phyloP scores from a whole-genome alignment of 2,329 filamentous ascomycete genomes.

The Botrytis sinoallii region DNA sequence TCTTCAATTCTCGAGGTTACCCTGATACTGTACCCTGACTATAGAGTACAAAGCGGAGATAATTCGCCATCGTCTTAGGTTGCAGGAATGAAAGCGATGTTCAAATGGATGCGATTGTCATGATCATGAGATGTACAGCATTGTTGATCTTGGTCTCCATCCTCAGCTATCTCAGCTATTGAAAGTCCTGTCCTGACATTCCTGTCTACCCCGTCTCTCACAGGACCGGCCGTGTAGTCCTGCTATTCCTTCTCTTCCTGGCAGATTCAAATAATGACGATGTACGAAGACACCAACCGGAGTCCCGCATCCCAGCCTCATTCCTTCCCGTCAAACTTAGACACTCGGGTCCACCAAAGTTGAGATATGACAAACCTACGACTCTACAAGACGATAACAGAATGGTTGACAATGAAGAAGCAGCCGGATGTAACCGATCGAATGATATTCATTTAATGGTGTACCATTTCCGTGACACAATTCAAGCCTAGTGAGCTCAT shows the following conservation, averaged over 20 bases:
- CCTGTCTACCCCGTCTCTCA: background rate
- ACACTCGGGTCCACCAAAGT: slow-evolving; percentile 9
- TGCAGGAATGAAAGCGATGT: background rate
- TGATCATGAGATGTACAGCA: slow-evolving; percentile 7
- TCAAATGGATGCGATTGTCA: background rate
- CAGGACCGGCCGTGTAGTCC: background rate
- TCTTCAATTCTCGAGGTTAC: slow-evolving; percentile 1
- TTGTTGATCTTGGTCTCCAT: slow-evolving; percentile 2
- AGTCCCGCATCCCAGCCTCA: slow-evolving; percentile 9
- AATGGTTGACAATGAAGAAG: background rate
- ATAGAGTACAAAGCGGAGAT: slow-evolving; percentile 5
- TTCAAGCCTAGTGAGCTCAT: background rate
- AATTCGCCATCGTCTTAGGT: background rate
- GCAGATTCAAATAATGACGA: background rate
- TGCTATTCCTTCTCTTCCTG: slow-evolving; percentile 1
- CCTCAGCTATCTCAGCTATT: background rate
- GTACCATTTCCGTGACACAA: slow-evolving; percentile 7
- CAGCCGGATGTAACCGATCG: slow-evolving; percentile 6
- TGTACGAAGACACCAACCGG: background rate
- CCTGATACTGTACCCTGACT: background rate
- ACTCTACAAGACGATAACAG: slow-evolving; percentile 1
- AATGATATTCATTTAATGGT: slow-evolving; percentile 4
- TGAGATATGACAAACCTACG: slow-evolving; percentile 7
- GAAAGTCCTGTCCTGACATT: background rate
- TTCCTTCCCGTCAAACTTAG: slow-evolving; percentile 1